phyloP scores from a whole-genome alignment of 306 rosid species.

The Trifolium dubium region DNA sequence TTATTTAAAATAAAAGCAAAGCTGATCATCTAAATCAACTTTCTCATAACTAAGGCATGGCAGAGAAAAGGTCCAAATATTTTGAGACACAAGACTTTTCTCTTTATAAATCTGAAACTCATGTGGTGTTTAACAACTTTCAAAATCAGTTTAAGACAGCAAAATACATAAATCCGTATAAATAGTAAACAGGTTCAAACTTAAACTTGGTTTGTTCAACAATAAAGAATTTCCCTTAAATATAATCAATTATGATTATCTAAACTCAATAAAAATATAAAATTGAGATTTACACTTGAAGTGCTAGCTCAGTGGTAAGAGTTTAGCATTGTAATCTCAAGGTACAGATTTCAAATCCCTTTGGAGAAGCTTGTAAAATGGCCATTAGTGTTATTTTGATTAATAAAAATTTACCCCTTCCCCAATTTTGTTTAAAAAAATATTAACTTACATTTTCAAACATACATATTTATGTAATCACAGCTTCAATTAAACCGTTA shows the following conservation, averaged over 20 bases:
- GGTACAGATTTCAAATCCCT: too few species aligned
- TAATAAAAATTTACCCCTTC: too few species aligned
- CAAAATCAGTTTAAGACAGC: constrained; percentile 20
- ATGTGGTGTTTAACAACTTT: not conserved
- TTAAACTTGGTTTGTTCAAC: constrained; percentile 8
- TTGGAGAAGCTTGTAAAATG: too few species aligned
- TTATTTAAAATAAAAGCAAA: constrained; percentile 9
- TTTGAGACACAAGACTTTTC: constrained; percentile 9
- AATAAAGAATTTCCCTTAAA: constrained; percentile 26
- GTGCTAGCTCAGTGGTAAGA: too few species aligned
- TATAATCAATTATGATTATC: not conserved
- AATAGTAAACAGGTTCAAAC: constrained; percentile 2
- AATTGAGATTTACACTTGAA: not conserved
- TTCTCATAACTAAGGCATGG: constrained; percentile 14
- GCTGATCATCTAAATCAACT: constrained; percentile 32
- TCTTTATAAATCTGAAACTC: constrained; percentile 27
- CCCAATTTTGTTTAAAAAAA: not conserved
- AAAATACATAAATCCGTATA: not conserved
- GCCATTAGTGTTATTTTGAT: too few species aligned
- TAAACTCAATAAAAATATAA: constrained; percentile 5
- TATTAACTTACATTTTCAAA: not conserved
- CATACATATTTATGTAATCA: not conserved
- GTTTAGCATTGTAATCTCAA: too few species aligned
- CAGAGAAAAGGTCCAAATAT: constrained; percentile 26
- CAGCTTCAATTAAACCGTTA: not conserved